Evolutionary conservation across 805 yeast genomes (phyloP), one percentile per base, ranked within the genome.

Genomic region (Candida multigemmis): DNA sequence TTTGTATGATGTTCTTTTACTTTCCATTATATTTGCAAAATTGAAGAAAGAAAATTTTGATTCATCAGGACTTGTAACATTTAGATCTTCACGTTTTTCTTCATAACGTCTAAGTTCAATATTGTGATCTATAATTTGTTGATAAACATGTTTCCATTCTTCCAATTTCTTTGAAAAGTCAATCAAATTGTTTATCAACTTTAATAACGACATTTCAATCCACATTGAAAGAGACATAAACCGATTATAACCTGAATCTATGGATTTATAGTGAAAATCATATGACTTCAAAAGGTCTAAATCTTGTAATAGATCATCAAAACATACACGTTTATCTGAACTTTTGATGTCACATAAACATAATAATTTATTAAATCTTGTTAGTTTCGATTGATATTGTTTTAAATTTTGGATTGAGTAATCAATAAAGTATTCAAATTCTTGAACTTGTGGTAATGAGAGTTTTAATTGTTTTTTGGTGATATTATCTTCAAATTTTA

Each of bases 1-100:
- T 31, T 65, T 67, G 38, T 71, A 68, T 26, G 61, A 60, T 8
- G 63, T 48, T 35, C 68, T 61, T 33, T 72, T 65, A 18, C 65
- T 69, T 30, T 77, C 84, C 8, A 73, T 57, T 21, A 73, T 54
- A 13, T 34, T 40, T 3, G 56, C 57, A 30, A 60, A 54, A 25
- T 34, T 50, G 40, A 58, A 58, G 21, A 55, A 51, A 2, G 55
- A 42, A 8, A 40, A 22, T 6, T 35, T 16, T 2, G 28, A 13
- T 9, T 36, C 35, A 39, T 51, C 16, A 12, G 19, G 7, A 7
- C 10, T 31, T 28, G 18, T 26, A 7, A 14, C 16, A 7, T 14
- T 12, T 16, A 22, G 8, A 14, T 14, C 25, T n/a, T 12, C 24
- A 5, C 30, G 35, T 21, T 42, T 42, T 12, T 36, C 39, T 31